phyloP scores from a whole-genome alignment of 2,329 filamentous ascomycete genomes.

The Aspergillus terreus region DNA sequence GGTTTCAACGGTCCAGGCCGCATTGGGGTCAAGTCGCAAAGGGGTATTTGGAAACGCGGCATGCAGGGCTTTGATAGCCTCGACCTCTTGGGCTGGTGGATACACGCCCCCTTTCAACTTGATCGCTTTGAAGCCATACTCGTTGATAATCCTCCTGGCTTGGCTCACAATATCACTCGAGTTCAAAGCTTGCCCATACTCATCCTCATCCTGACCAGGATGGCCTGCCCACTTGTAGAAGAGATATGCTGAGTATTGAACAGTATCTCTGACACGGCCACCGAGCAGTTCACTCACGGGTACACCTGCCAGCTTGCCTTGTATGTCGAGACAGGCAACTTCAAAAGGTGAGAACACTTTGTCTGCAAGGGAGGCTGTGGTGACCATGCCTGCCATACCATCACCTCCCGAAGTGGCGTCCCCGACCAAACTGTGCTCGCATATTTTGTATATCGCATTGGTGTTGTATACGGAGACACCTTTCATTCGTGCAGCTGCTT shows the following conservation, averaged over 20 bases:
- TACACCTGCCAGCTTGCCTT: slow-evolving; percentile 39
- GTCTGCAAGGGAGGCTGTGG: slow-evolving; percentile 39
- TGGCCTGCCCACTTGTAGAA: slow-evolving; percentile 46
- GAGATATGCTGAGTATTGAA: slow-evolving; percentile 44
- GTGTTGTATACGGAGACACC: slow-evolving; percentile 3
- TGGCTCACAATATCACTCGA: slow-evolving; percentile 16
- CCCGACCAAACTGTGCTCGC: slow-evolving; percentile 14
- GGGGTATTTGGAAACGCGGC: slow-evolving; percentile 36
- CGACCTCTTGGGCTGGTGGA: slow-evolving; percentile 38
- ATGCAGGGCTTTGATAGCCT: slow-evolving; percentile 37
- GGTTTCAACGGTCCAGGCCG: not conserved
- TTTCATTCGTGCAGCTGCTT: slow-evolving; percentile 18
- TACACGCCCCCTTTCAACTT: slow-evolving; percentile 45
- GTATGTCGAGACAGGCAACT: slow-evolving; percentile 43
- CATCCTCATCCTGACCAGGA: slow-evolving; percentile 38
- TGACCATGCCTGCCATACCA: slow-evolving; percentile 39
- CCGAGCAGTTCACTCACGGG: slow-evolving; percentile 41
- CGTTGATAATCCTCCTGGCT: slow-evolving; percentile 14
- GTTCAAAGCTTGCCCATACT: slow-evolving; percentile 40
- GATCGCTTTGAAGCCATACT: slow-evolving; percentile 44
- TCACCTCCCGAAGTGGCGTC: slow-evolving; percentile 22
- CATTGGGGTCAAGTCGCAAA: slow-evolving; percentile 15
- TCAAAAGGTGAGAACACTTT: slow-evolving; percentile 45
- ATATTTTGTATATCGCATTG: slow-evolving; percentile 24
- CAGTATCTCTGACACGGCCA: slow-evolving; percentile 36